A percentile compares a stretch with the other conserved stretches of the same genome.
Evolutionary conservation across 257 asterid species (phyloP).

Genomic region (Fraxinus quadrangulata): DNA sequence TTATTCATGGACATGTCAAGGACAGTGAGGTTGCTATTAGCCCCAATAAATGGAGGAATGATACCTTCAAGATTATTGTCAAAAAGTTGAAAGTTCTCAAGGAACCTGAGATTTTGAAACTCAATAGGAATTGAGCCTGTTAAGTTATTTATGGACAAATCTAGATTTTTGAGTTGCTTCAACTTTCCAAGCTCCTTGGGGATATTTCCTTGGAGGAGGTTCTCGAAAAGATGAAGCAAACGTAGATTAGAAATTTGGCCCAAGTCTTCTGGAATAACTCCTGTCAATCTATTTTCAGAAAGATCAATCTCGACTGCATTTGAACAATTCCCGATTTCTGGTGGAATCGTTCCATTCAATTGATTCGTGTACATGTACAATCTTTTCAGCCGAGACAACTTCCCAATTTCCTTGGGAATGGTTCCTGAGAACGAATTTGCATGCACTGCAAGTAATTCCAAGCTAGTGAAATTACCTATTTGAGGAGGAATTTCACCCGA

Average conservation of each 20-base stretch:
- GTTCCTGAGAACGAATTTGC: constrained; percentile 59
- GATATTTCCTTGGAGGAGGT: constrained; percentile 57
- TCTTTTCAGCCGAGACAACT: constrained; percentile 42
- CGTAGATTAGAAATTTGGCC: constrained; percentile 49
- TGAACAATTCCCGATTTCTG: constrained; percentile 59
- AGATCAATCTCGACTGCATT: constrained; percentile 73
- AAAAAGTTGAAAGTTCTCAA: constrained; percentile 71
- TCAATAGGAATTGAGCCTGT: constrained; percentile 69
- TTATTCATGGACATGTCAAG: constrained; percentile 73
- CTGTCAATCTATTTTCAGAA: constrained; percentile 68
- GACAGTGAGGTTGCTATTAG: constrained; percentile 56
- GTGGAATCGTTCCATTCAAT: constrained; percentile 71
- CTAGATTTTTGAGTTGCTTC: constrained; percentile 51
- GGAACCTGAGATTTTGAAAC: constrained; percentile 58
- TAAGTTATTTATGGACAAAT: constrained; percentile 73
- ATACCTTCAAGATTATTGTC: constrained; percentile 65
- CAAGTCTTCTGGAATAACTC: constrained; percentile 55
- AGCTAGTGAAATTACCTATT: constrained; percentile 65
- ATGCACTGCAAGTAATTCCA: constrained; percentile 70
- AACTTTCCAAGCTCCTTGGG: constrained; percentile 62
- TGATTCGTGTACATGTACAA: constrained; percentile 69
- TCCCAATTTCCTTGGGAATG: constrained; percentile 71
- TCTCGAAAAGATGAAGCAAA: constrained; percentile 76
- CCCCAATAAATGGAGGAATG: constrained; percentile 72
- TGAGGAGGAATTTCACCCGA: constrained; percentile 70